phyloP scores from a whole-genome alignment of 352 stramenopile genomes.

The Phytopythium cucurbitacearum region DNA sequence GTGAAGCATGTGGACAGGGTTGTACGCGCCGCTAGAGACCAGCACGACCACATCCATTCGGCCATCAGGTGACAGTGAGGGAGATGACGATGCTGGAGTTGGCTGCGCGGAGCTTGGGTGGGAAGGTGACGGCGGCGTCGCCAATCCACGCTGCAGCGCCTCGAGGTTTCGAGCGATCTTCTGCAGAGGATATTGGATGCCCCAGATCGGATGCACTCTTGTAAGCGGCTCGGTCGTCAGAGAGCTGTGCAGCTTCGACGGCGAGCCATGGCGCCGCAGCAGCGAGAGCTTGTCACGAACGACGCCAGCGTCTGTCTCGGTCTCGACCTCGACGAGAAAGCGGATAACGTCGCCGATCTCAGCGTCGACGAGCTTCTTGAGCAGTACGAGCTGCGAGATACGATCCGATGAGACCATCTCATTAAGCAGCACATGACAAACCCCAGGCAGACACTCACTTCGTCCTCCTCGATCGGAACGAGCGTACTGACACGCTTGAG shows the following conservation, averaged over 20 bases:
- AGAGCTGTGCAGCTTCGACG: constrained; percentile 41
- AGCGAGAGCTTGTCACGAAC: constrained; percentile 30
- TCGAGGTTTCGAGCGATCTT: constrained; percentile 70
- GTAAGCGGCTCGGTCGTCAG: constrained; percentile 17
- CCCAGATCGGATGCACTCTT: constrained; percentile 40
- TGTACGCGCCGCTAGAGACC: constrained; percentile 72
- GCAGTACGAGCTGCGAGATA: constrained; percentile 35
- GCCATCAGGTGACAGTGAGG: not conserved
- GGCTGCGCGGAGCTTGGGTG: too few relatives aligned
- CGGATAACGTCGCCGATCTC: constrained; percentile 70
- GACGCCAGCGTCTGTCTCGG: constrained; percentile 18
- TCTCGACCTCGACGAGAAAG: constrained; percentile 47
- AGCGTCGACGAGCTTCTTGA: constrained; percentile 72
- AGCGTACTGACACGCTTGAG: constrained; percentile 50
- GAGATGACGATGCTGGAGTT: too few relatives aligned
- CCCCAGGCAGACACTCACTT: constrained; percentile 20
- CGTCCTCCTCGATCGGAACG: constrained; percentile 46
- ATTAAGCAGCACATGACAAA: constrained; percentile 3
- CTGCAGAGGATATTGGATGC: constrained; percentile 65
- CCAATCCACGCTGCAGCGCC: constrained; percentile 15
- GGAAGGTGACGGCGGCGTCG: too few relatives aligned
- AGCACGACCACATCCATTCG: constrained; percentile 64
- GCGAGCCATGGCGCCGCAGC: constrained; percentile 47
- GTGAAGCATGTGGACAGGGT: constrained; percentile 77
- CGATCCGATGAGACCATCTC: not conserved